Evolutionary conservation across 2,329 filamentous ascomycete species (phyloP).

Genomic region (Trematosphaeria pertusa): DNA sequence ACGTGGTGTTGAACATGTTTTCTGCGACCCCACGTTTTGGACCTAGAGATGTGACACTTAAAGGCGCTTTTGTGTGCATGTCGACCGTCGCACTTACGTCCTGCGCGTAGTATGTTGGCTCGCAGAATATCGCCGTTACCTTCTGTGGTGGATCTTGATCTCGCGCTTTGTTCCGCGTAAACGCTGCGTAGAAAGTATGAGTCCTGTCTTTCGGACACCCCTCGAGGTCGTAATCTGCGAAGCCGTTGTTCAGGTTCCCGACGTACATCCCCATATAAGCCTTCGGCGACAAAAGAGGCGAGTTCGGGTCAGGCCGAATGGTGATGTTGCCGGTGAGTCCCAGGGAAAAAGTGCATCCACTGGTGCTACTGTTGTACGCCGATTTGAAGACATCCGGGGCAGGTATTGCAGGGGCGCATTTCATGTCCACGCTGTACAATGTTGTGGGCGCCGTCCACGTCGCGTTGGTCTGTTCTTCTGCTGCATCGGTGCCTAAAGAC

Average conservation of each 20-base stretch:
- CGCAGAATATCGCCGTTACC: constrained; percentile 31
- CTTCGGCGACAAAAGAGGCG: constrained; percentile 3
- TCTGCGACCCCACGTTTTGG: constrained; percentile 29
- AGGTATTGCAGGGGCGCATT: constrained; percentile 32
- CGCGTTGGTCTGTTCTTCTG: constrained; percentile 3
- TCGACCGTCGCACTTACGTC: constrained; percentile 52
- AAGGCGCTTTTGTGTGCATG: neutral
- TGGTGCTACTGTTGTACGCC: constrained; percentile 26
- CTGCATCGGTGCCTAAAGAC: constrained; percentile 12
- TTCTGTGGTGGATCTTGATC: constrained; percentile 21
- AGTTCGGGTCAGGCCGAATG: neutral
- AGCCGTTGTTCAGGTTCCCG: constrained; percentile 50
- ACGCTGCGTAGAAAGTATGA: constrained; percentile 43
- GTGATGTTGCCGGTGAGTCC: constrained; percentile 24
- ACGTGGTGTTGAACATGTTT: constrained; percentile 46
- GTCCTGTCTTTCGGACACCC: constrained; percentile 42
- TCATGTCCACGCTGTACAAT: constrained; percentile 43
- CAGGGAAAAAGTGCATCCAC: constrained; percentile 25
- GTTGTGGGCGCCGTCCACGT: constrained; percentile 36
- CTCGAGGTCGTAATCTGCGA: constrained; percentile 40
- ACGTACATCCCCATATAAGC: constrained; percentile 50
- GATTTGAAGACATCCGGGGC: neutral
- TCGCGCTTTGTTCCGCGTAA: constrained; percentile 18
- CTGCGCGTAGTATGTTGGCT: constrained; percentile 54
- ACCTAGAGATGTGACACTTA: constrained; percentile 21